phyloP scores from a whole-genome alignment of 306 rosid species.

The Corylus heterophylla region DNA sequence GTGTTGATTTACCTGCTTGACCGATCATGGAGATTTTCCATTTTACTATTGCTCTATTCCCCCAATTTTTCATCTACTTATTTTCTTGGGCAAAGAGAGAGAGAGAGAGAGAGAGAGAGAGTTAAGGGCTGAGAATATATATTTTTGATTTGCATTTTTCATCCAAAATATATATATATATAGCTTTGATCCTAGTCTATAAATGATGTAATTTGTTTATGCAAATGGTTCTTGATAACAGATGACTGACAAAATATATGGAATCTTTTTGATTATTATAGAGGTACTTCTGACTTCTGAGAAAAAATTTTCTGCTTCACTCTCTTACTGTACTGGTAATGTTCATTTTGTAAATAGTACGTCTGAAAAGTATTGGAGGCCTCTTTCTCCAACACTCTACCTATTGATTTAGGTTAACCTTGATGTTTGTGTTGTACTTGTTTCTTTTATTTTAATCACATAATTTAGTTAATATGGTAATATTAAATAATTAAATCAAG shows the following conservation, averaged over 20 bases:
- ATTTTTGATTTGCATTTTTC: no score
- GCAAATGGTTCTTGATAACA: neutral
- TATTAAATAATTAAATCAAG: neutral
- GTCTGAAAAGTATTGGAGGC: slow-evolving; percentile 23
- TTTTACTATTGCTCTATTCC: neutral
- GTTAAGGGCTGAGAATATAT: neutral
- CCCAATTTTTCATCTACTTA: neutral
- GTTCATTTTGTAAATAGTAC: neutral
- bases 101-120: neutral
- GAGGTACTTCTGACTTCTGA: slow-evolving; percentile 27
- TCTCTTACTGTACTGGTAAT: slow-evolving; percentile 13
- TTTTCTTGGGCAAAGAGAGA: no score
- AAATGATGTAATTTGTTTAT: neutral
- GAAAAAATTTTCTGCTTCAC: slow-evolving; percentile 29
- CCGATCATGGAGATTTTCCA: neutral
- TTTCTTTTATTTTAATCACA: neutral
- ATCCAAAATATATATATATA: neutral
- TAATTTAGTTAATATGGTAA: neutral
- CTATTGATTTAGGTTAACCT: slow-evolving; percentile 13
- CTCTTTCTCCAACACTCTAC: slow-evolving; percentile 25
- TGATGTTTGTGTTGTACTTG: slow-evolving; percentile 3
- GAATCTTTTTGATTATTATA: slow-evolving; percentile 35
- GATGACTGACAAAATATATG: slow-evolving; percentile 21
- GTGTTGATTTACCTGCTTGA: neutral
- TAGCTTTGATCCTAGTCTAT: neutral